Evolutionary conservation across 306 rosid genomes (phyloP), one percentile per base, ranked within the genome.

Genomic region (Senna siamea): DNA sequence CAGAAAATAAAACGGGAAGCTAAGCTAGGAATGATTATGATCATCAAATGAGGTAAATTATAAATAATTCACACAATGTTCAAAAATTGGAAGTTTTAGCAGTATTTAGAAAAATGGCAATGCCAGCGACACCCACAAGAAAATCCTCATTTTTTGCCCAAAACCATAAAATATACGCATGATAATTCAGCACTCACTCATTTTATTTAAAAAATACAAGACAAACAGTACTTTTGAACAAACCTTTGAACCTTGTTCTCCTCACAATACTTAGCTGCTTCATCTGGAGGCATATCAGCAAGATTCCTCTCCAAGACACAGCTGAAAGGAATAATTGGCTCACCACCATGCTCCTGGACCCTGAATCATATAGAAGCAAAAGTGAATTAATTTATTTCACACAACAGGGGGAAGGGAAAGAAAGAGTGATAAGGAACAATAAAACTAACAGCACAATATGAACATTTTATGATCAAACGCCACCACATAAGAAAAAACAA

Each of bases 331-430:
- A 94, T 89, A 70, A 94, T 90, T 8, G 69, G 82, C 62, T 87
- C 97, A 62, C 90, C 96, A 41, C 99, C 99, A 48, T 94, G 97
- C 85, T 92, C 99, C 88, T 94, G 99, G 66, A 94, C 98, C 99
- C 99, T 94, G 85, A 40, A 69, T 73, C 74, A 72, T 37, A 64
- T 59, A 78, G 64, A 47, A 48, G 15, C 47, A 22, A 66, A 70
- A 38, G 52, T 48, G 44, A 82, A 56, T 62, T 54, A 28, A 47
- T 26, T 52, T 41, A 32, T 9, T 59, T 59, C 32, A 76, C 68
- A 76, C 68, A 37, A 56, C 41, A 53, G 32, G 35, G 11, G 43
- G 56, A 26, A 17, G 18, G 34, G 18, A 61, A 8, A 47, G 41
- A 70, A 47, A 81, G 66, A 67, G 51, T 44, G 6, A 32, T 44